Evolutionary conservation across 345 rosid genomes (phyloP), one percentile per base, ranked within the genome.

Genomic region (Trapa bicornis): DNA sequence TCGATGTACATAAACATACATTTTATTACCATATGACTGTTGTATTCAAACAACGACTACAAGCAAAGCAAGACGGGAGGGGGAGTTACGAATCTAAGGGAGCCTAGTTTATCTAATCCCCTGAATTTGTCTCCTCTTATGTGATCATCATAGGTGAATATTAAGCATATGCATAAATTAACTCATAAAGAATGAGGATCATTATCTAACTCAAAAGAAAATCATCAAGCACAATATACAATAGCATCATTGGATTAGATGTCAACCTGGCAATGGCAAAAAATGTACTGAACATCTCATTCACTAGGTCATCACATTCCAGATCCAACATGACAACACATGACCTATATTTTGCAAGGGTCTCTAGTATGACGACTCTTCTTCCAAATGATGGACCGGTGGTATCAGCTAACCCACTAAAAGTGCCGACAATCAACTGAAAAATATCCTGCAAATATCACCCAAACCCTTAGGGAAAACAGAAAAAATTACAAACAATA

Each of bases 311-410:
- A 71, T 91, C 87, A 70, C 97, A 91, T 84, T 89, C 99, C 68
- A 94, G 96, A 85, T 91, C 99, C 88, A 94, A 74, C 96, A 94
- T 91, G 75, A 91, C 96, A 68, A 91, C 87, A 74, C 97, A 94
- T 61, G 97, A 94, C 86, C 95, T 85, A 80, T 84, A 89, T 75
- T 86, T 94, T 47, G 99, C 96, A 79, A 91, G 83, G 63, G 93
- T 94, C 86, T 91, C 99, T 78, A 94, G 78, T 75, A 94, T 91
- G 78, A 83, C 81, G 74, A 89, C 96, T 78, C 91, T 85, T 85
- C 96, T 86, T 72, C 90, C 93, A 82, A 87, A 94, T 67, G 97
- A 89, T 58, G 99, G 96, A 75, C 90, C 89, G 72, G 80, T 70
- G 41, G 87, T 79, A 76, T 94, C 97, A 66, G 79, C 86, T 77